Percentiles rank a stretch among this genome's conserved stretches.
Conservation (phyloP, 1,139 yeast genomes). For the Blastobotrys capitulatus region DNA sequence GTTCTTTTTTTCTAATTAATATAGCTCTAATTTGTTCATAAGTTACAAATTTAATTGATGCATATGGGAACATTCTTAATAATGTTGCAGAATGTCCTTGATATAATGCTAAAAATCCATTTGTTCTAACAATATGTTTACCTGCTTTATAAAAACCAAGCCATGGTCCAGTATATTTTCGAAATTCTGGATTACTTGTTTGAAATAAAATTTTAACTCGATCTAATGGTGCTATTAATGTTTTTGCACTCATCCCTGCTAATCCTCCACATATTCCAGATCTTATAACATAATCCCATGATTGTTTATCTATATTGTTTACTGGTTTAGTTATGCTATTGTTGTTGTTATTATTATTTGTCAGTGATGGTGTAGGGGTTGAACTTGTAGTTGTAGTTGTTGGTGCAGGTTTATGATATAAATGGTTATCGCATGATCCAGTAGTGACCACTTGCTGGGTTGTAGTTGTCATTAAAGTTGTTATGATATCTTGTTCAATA, state of each 20-base stretch:
- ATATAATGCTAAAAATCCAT: slow-evolving; percentile 79
- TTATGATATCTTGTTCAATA: no score
- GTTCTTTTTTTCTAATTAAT: slow-evolving; percentile 64
- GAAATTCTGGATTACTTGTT: slow-evolving; percentile 86
- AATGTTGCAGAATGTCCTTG: slow-evolving; percentile 96
- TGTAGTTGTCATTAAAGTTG: background rate
- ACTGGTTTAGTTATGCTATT: background rate
- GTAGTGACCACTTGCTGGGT: background rate
- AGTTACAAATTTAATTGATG: slow-evolving; percentile 95
- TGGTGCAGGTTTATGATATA: slow-evolving; percentile 8
- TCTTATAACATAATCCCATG: slow-evolving; percentile 69
- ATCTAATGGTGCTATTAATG: slow-evolving; percentile 92
- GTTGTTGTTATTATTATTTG: slow-evolving; percentile 1
- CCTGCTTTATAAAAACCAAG: slow-evolving; percentile 74
- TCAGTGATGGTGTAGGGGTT: no score
- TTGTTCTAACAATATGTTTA: slow-evolving; percentile 53
- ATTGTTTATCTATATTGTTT: slow-evolving; percentile 50
- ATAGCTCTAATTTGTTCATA: slow-evolving; percentile 85
- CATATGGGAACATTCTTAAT: slow-evolving; percentile 89
- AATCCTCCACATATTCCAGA: slow-evolving; percentile 94
- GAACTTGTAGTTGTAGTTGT: no score
- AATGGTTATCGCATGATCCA: background rate
- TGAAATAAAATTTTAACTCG: slow-evolving; percentile 92
- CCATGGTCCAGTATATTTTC: slow-evolving; percentile 73
- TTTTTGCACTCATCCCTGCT: slow-evolving; percentile 94